Evolutionary conservation across 2,329 filamentous ascomycete species (phyloP).

Genomic region (Chaetothyriales sp.): DNA sequence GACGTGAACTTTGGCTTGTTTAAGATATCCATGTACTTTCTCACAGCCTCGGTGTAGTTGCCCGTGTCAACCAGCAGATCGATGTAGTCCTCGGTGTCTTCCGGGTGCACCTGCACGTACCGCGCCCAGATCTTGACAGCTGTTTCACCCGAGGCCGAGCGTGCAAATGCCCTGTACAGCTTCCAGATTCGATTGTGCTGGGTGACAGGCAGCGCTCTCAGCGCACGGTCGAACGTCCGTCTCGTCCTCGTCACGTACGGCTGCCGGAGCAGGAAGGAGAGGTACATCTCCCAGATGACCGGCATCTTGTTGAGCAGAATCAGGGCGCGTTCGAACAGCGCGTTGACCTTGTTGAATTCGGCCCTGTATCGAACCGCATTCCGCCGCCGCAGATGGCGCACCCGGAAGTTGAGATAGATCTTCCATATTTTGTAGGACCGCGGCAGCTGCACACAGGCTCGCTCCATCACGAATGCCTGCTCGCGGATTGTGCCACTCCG

Average conservation of each 20-base stretch:
- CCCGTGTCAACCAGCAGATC: constrained; percentile 68
- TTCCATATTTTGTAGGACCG: constrained; percentile 98
- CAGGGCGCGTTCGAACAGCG: constrained; percentile 80
- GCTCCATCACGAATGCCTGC: constrained; percentile 77
- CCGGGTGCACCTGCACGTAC: constrained; percentile 94
- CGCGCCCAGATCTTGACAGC: constrained; percentile 86
- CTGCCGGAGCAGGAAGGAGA: constrained; percentile 76
- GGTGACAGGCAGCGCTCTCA: constrained; percentile 80
- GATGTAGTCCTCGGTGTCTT: constrained; percentile 90
- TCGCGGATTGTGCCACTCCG: constrained; percentile 73
- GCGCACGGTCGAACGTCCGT: constrained; percentile 76
- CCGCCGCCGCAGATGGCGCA: constrained; percentile 62
- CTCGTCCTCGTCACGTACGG: constrained; percentile 80
- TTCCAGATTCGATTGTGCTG: constrained; percentile 95
- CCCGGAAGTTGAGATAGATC: constrained; percentile 78
- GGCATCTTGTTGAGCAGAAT: constrained; percentile 98
- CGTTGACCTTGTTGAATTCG: constrained; percentile 87
- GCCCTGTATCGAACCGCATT: constrained; percentile 65
- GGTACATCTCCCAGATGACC: constrained; percentile 93
- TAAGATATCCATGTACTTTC: constrained; percentile 78
- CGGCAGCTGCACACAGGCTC: constrained; percentile 76
- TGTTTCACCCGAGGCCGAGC: constrained; percentile 75
- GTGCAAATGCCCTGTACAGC: constrained; percentile 78
- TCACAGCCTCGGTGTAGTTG: constrained; percentile 79
- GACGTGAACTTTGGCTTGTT: constrained; percentile 84